Base-by-base conservation (phyloP, 2,329 filamentous ascomycete genomes). In the Sporothrix brasiliensis region DNA sequence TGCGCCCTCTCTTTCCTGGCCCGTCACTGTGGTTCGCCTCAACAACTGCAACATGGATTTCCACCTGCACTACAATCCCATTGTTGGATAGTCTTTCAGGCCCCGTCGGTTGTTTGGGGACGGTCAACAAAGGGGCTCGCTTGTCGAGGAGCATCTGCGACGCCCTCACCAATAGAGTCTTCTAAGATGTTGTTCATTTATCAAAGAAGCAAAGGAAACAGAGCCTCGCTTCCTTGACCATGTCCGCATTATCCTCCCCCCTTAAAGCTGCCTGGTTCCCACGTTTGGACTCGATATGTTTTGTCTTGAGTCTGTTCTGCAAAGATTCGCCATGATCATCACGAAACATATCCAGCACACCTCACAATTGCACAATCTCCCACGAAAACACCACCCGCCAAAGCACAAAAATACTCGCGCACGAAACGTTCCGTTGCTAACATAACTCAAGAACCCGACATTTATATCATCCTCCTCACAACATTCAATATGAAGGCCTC, bases 401-500 rank as follows among this genome's bases (percentile, higher is more conserved):
- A 67, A 54, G 21, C 65, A 54, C 21, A 49, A 67, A 67, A 54
- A 27, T 19, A 54, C 21, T 16, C 50, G 54, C 11, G 52, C 34
- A 34, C 39, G 13, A 61, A 6, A 41, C 30, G 58, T 24, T 27
- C 58, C 34, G 30, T 56, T 58, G 66, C 66, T 68, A 68, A 68
- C 66, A 11, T n/a, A 49, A 16, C 39, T 30, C 53, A 3, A 61
- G 44, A 61, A 34, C n/a, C 41, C 58, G 21, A 47, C 47, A 47
- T 47, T 9, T 47, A 27, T 58, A 24, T 66, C 61, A n/a, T 16
- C 58, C 58, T 14, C 52, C 52, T 24, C 19, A 24, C 14, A 39
- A 61, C 21, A 66, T 58, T 71, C 78, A 84, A 77, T 73, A 87
- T 87, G 85, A 86, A 84, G 81, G 79, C 81, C 61, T 83, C 84